Conservation (phyloP, 805 yeast genomes). For the Candida tibetensis region DNA sequence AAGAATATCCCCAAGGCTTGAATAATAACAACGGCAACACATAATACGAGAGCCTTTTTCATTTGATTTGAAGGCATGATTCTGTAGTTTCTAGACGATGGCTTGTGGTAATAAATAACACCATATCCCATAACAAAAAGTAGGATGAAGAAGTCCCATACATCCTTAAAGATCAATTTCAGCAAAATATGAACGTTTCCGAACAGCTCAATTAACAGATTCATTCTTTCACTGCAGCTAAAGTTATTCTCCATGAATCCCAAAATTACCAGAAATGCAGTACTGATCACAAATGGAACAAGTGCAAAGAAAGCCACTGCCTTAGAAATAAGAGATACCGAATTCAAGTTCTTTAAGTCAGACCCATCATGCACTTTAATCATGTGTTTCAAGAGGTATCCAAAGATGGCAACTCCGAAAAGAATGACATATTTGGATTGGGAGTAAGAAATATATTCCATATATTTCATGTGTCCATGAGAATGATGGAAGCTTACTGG, state of each 20-base stretch:
- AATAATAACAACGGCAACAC: not conserved
- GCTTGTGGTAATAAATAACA: conserved; percentile 25
- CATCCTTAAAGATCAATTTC: conserved; percentile 5
- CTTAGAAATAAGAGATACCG: conserved; percentile 28
- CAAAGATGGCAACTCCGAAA: conserved; percentile 16
- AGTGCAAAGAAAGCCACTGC: conserved; percentile 24
- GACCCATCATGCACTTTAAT: conserved; percentile 23
- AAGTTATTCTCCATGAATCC: conserved; percentile 14
- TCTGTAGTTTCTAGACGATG: conserved; percentile 21
- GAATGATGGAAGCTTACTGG: conserved; percentile 21
- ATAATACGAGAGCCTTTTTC: conserved; percentile 8
- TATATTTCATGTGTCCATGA: conserved; percentile 24
- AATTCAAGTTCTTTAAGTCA: conserved; percentile 25
- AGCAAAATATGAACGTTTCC: conserved; percentile 5
- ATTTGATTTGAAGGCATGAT: conserved; percentile 17
- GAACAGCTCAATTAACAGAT: conserved; percentile 3
- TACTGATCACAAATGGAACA: conserved; percentile 16
- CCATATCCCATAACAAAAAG: conserved; percentile 37
- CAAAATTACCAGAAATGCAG: not conserved
- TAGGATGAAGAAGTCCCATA: conserved; percentile 16
- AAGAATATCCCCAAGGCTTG: not conserved
- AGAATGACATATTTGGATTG: conserved; percentile 14
- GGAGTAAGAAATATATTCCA: conserved; percentile 15
- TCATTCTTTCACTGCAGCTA: conserved; percentile 1
- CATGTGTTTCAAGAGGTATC: conserved; percentile 23